phyloP scores from a whole-genome alignment of 2,329 filamentous ascomycete species.

The Neoarthrinium moseri region DNA sequence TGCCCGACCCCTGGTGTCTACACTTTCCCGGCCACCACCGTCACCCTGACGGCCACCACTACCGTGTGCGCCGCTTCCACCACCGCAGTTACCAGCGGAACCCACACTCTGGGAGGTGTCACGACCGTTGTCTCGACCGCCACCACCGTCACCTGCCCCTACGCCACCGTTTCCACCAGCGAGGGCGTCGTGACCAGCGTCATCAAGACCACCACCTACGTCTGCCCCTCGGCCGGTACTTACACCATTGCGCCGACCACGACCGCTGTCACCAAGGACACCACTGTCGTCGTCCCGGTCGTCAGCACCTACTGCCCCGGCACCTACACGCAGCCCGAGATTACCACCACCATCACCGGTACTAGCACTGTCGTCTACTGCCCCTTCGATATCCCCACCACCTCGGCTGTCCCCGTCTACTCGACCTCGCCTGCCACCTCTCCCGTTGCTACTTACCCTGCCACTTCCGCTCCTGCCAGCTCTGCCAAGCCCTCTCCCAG shows the following conservation, averaged over 20 bases:
- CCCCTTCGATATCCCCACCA: conserved; percentile 51
- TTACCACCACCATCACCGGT: conserved; percentile 66
- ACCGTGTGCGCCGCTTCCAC: conserved; percentile 65
- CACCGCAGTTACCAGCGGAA: conserved; percentile 61
- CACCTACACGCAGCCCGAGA: conserved; percentile 69
- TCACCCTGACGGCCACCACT: conserved; percentile 65
- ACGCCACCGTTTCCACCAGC: conserved; percentile 62
- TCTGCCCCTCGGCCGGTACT: conserved; percentile 71
- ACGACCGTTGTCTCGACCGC: conserved; percentile 66
- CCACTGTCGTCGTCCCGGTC: conserved; percentile 62
- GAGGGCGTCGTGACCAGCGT: conserved; percentile 63
- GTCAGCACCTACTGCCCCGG: conserved; percentile 65
- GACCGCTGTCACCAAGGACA: conserved; percentile 54
- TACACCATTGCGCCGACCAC: conserved; percentile 73
- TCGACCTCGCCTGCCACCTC: conserved; percentile 19
- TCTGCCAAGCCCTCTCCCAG: conserved; percentile 22
- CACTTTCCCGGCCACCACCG: conserved; percentile 72
- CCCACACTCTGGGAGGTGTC: conserved; percentile 69
- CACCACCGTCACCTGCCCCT: conserved; percentile 70
- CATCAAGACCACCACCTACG: conserved; percentile 68
- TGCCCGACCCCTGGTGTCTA: conserved; percentile 70
- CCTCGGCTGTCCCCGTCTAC: conserved; percentile 12
- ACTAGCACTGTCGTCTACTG: conserved; percentile 69
- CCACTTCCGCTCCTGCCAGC: conserved; percentile 17
- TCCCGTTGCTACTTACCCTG: conserved; percentile 19